phyloP scores from a whole-genome alignment of 371 early-diverging fungal genomes.

The Mucor plumbeus region DNA sequence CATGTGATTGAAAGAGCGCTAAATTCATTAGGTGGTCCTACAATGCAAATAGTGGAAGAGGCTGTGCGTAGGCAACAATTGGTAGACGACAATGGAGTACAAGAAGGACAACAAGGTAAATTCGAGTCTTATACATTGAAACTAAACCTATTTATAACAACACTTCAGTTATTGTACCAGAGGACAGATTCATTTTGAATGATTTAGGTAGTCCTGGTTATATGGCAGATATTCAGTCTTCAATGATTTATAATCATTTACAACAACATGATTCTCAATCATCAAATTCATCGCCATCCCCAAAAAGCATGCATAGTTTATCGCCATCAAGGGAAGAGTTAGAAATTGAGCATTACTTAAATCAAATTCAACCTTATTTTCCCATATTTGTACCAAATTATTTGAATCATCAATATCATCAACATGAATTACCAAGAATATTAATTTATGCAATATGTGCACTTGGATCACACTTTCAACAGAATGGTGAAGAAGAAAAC shows the following conservation, averaged over 20 bases:
- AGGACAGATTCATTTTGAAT: constrained; percentile 25
- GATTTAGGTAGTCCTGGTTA: constrained; percentile 28
- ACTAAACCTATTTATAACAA: background rate
- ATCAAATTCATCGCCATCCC: constrained; percentile 13
- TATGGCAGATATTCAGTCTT: constrained; percentile 18
- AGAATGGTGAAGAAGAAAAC: constrained; percentile 18
- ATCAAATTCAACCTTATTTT: constrained; percentile 31
- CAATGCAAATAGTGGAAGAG: constrained; percentile 30
- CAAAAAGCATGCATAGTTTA: constrained; percentile 11
- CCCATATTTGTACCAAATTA: constrained; percentile 31
- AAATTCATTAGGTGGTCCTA: constrained; percentile 26
- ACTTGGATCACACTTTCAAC: constrained; percentile 45
- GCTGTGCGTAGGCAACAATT: constrained; percentile 26
- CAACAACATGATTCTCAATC: background rate
- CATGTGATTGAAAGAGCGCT: constrained; percentile 33
- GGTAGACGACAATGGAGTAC: background rate
- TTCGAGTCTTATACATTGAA: background rate
- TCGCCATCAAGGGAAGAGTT: background rate
- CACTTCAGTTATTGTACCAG: background rate
- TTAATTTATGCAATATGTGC: constrained; percentile 62
- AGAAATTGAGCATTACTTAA: constrained; percentile 15
- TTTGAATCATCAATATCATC: constrained; percentile 23
- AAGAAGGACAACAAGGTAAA: constrained; percentile 9
- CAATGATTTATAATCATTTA: background rate
- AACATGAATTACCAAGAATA: constrained; percentile 24